Base-by-base conservation (phyloP, 257 asterid genomes). In the Verbena officinalis region DNA sequence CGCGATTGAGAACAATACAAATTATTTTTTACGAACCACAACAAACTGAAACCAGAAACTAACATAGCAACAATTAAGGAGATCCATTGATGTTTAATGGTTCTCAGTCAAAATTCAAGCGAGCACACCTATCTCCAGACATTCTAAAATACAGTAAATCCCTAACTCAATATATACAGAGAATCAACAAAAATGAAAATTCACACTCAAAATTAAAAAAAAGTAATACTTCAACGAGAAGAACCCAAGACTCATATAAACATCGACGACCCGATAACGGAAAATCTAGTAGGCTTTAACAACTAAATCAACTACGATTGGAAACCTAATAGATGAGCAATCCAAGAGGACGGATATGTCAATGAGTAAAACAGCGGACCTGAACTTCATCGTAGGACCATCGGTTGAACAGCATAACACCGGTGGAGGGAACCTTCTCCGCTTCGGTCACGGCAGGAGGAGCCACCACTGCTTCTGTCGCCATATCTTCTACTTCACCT, bases 351-450 rank as follows among this genome's bases (percentile, higher is more conserved):
- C 17, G 20, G 19, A 24, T 2, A 12, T 1, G 34, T 49, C 20
- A n/a, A 13, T 2, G 36, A 31, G 22, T 5, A 53, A 43, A n/a
- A 27, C 3, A 31, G 17, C 33, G 0, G 30, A 86, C 95, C 90
- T 80, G 83, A 58, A 87, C 84, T 38, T 80, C 90, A 4, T 78
- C 95, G 71, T 87, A 87, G 20, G 83, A 50, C 95, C 95, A 84
- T 0, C 83, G 79, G 73, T 87, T 84, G 74, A 87, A 84, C 43
- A 87, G 89, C 81, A 84, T 15, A 31, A 87, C 80, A 4, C 71
- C 92, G 50, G 45, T 51, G 20, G 33, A 27, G 33, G 61, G 80
- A 22, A 52, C 15, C 69, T 78, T 84, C 2, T 71, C 79, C 12
- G 33, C 78, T 9, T 80, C 80, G 24, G 14, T 71, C 13, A 34